Percentiles rank a stretch among this genome's conserved stretches.
These are phyloP conservation scores for Aspergillus felis DNA, from an alignment of 2,329 filamentous ascomycete genomes.

Conservation along the genomic window DNA sequence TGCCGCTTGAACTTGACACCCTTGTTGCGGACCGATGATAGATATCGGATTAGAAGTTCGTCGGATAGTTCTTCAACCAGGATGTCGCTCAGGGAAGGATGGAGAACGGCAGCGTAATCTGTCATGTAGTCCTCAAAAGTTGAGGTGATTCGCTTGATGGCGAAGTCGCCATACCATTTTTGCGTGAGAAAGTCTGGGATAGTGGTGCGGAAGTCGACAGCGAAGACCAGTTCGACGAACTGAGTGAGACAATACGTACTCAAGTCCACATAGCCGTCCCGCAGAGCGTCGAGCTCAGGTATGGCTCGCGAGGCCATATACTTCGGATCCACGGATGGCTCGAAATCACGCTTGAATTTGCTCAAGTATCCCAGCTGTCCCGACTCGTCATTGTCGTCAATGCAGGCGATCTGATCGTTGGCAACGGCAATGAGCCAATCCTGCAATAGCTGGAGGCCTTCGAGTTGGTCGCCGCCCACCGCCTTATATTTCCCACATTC, in stretches of 20 bases:
- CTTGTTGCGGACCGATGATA: conserved; percentile 81
- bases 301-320: conserved; percentile 71
- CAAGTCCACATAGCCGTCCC: conserved; percentile 91
- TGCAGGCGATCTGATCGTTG: conserved; percentile 97
- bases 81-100: conserved; percentile 83
- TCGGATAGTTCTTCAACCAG: conserved; percentile 91
- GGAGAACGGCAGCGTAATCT: conserved; percentile 80
- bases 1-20: conserved; percentile 80
- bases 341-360: conserved; percentile 79
- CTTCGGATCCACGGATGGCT: conserved; percentile 71
- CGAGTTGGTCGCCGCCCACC: conserved; percentile 46
- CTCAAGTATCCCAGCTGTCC: conserved; percentile 78
- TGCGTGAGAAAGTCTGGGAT: conserved; percentile 87
- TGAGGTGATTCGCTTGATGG: conserved; percentile 88
- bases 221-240: conserved; percentile 84
- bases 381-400: conserved; percentile 78
- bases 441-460: conserved; percentile 68
- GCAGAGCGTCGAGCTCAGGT: conserved; percentile 68
- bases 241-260: conserved; percentile 87
- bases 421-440: conserved; percentile 97
- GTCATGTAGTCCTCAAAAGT: conserved; percentile 93
- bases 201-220: conserved; percentile 79
- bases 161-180: conserved; percentile 79
- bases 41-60: conserved; percentile 81
- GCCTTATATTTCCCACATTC: conserved; percentile 72